Percentiles rank a stretch among this genome's conserved stretches.
Evolutionary conservation across 257 asterid genomes (phyloP).

Genomic region (Solanum chaucha): DNA sequence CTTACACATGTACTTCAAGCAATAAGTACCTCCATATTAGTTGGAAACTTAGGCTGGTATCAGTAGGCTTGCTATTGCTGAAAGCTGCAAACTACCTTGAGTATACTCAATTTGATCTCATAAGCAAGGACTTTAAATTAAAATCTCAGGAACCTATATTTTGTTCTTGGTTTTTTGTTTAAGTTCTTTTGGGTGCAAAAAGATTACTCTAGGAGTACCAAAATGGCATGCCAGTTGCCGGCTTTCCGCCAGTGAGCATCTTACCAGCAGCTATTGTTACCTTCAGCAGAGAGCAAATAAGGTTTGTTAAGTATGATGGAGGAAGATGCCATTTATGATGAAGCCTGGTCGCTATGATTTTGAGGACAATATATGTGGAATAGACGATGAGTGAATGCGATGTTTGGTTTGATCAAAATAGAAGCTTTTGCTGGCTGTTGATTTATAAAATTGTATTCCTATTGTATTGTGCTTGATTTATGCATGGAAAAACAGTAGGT

Average conservation of each 20-base stretch:
- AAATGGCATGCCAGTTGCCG: not conserved
- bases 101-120: not conserved
- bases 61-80: not conserved
- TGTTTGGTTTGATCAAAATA: not conserved
- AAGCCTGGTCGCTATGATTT: not conserved
- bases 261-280: not conserved
- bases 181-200: not conserved
- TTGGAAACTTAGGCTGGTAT: not conserved
- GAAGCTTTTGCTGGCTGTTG: not conserved
- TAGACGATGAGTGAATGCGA: not conserved
- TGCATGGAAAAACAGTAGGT: not conserved
- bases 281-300: not conserved
- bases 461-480: not conserved
- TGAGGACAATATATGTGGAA: not conserved
- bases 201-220: not conserved
- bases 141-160: not conserved
- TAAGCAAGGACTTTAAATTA: not conserved
- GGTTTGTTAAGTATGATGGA: not conserved
- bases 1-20: not conserved
- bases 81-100: not conserved
- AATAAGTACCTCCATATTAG: not conserved
- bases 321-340: not conserved
- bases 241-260: not conserved
- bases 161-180: not conserved
- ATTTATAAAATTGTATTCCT: not conserved